These are phyloP conservation scores for Gypsophila paniculata DNA, from an alignment of 179 eudicot species.

Conservation along the genomic window DNA sequence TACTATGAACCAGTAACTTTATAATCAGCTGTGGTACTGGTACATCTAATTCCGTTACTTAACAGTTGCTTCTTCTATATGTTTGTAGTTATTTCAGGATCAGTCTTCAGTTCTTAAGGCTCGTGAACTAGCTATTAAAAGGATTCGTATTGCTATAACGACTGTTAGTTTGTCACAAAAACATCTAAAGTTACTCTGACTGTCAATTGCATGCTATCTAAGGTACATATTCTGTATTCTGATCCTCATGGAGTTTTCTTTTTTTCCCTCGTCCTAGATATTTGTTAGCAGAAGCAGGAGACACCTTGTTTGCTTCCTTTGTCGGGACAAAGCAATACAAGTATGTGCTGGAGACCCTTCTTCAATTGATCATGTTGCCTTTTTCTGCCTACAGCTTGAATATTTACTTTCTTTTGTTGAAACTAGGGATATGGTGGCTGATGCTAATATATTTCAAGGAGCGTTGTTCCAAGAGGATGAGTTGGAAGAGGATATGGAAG, in stretches of 20 bases:
- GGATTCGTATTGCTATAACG: neutral
- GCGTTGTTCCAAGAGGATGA: constrained; percentile 79
- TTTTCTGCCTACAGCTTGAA: constrained; percentile 17
- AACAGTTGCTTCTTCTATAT: neutral
- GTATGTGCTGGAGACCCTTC: constrained; percentile 42
- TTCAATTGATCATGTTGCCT: constrained; percentile 10
- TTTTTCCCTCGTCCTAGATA: constrained; percentile 45
- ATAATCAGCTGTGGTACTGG: too few relatives aligned
- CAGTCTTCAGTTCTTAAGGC: neutral
- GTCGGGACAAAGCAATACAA: constrained; percentile 91
- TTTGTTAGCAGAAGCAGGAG: constrained; percentile 91
- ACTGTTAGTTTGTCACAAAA: neutral
- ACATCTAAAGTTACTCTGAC: too few relatives aligned
- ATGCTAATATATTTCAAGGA: constrained; percentile 95
- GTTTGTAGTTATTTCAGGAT: neutral
- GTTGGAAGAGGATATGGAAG: constrained; percentile 51
- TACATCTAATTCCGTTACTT: neutral
- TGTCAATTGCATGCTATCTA: constrained; percentile 4
- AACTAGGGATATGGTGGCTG: constrained; percentile 87
- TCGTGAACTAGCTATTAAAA: neutral
- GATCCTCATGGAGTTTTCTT: constrained; percentile 5
- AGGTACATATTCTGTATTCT: neutral
- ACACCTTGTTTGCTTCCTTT: constrained; percentile 93
- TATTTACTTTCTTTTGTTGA: constrained; percentile 17
- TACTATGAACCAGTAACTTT: too few relatives aligned